Evolutionary conservation across 805 yeast genomes (phyloP).

Genomic region (Cyberlindnera bimundalis): DNA sequence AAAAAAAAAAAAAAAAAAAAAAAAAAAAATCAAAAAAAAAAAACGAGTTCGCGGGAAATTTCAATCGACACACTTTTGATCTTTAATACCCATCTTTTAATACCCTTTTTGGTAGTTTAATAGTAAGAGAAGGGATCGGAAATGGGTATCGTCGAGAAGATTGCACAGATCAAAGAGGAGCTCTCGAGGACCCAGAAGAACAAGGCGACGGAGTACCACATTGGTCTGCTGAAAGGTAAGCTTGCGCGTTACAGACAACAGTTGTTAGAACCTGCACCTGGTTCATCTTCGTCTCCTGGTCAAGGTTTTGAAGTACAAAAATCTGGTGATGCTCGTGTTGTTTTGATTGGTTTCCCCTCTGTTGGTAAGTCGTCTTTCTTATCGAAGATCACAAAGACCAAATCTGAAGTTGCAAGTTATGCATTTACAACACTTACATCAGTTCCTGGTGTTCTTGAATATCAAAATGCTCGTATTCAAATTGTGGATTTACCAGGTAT

Average conservation of each 20-base stretch:
- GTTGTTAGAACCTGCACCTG: slow-evolving; percentile 82
- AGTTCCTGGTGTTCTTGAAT: slow-evolving; percentile 92
- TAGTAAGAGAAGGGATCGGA: neutral
- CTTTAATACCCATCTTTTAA: too few species aligned
- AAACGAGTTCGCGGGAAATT: neutral
- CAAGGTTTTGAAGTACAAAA: slow-evolving; percentile 92
- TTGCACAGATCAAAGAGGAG: slow-evolving; percentile 44
- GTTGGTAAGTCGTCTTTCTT: slow-evolving; percentile 94
- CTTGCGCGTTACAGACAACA: slow-evolving; percentile 90
- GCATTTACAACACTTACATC: slow-evolving; percentile 96
- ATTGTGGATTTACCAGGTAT: slow-evolving; percentile 98
- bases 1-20: neutral
- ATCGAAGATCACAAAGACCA: slow-evolving; percentile 86
- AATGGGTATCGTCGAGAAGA: slow-evolving; percentile 21
- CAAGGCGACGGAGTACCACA: slow-evolving; percentile 96
- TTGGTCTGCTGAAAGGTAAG: slow-evolving; percentile 92
- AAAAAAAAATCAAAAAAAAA: neutral
- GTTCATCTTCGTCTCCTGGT: slow-evolving; percentile 60
- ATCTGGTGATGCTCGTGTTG: slow-evolving; percentile 95
- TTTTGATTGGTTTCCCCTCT: slow-evolving; percentile 94
- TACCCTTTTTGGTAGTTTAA: neutral
- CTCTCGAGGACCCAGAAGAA: slow-evolving; percentile 94
- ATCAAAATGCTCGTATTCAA: slow-evolving; percentile 96
- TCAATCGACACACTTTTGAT: neutral
- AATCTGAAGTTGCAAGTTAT: slow-evolving; percentile 91